phyloP scores from a whole-genome alignment of 192 early-diverging fungal species.

The Coemansia sp. region DNA sequence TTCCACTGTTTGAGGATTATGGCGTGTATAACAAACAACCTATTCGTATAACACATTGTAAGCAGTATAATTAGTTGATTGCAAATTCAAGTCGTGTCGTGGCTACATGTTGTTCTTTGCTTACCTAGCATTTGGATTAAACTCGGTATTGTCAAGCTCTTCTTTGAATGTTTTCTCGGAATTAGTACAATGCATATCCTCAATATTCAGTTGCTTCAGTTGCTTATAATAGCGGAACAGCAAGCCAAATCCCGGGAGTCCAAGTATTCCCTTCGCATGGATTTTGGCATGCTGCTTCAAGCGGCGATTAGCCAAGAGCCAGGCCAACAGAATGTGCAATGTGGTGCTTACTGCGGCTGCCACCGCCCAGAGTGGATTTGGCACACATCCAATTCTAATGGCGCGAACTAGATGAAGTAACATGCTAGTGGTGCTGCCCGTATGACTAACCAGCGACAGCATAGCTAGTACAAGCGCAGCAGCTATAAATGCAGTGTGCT shows the following conservation, averaged over 20 bases:
- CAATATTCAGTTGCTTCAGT: not conserved
- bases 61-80: not conserved
- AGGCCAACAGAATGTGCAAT: no score
- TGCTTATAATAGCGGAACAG: not conserved
- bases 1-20: not conserved
- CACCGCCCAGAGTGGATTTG: no score
- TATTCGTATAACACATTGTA: not conserved
- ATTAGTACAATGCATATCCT: not conserved
- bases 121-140: not conserved
- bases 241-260: not conserved
- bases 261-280: not conserved
- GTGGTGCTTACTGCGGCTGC: no score
- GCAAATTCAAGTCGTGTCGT: not conserved
- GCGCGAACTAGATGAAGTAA: not conserved
- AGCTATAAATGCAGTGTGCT: not conserved
- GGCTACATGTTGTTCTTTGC: not conserved
- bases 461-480: not conserved
- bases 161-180: not conserved
- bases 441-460: not conserved
- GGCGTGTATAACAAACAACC: not conserved
- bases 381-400: no score
- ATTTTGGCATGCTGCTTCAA: no score
- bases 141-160: not conserved
- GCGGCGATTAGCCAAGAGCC: no score
- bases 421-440: not conserved